These are phyloP conservation scores for Leonotis leonurus DNA, from an alignment of 257 asterid genomes.

Conservation along the genomic window DNA sequence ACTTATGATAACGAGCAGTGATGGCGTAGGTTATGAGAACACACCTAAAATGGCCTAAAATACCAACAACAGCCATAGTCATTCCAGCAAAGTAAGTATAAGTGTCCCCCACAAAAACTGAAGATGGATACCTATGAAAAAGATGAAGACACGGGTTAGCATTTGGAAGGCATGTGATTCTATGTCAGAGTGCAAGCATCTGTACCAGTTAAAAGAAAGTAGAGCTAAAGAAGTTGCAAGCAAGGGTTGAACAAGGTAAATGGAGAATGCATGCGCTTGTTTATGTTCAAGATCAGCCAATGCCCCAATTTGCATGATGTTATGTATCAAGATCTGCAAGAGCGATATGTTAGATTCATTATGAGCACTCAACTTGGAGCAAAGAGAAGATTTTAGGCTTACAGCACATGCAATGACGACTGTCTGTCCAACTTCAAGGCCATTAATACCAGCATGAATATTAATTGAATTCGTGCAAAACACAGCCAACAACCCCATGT, in stretches of 20 bases:
- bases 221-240: constrained; percentile 90
- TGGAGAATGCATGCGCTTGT: constrained; percentile 92
- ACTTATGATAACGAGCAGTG: too few relatives aligned
- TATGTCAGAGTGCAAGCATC: constrained; percentile 4
- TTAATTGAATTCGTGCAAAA: constrained; percentile 94
- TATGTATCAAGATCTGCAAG: constrained; percentile 72
- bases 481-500: constrained; percentile 88
- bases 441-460: constrained; percentile 91
- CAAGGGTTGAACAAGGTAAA: constrained; percentile 83
- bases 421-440: constrained; percentile 98
- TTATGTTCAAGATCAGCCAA: constrained; percentile 61
- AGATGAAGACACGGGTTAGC: constrained; percentile 8
- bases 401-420: constrained; percentile 84
- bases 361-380: not conserved
- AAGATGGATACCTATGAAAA: constrained; percentile 67
- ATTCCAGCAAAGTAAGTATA: constrained; percentile 88
- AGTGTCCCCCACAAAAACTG: constrained; percentile 86
- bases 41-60: constrained; percentile 83
- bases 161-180: not conserved
- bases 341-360: constrained; percentile 3
- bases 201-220: constrained; percentile 85
- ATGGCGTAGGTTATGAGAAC: not conserved
- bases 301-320: constrained; percentile 84
- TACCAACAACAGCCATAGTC: constrained; percentile 90
- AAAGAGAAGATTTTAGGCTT: constrained; percentile 22